Conservation (phyloP, 2,329 filamentous ascomycete genomes). For the Neofusicoccum sp. region DNA sequence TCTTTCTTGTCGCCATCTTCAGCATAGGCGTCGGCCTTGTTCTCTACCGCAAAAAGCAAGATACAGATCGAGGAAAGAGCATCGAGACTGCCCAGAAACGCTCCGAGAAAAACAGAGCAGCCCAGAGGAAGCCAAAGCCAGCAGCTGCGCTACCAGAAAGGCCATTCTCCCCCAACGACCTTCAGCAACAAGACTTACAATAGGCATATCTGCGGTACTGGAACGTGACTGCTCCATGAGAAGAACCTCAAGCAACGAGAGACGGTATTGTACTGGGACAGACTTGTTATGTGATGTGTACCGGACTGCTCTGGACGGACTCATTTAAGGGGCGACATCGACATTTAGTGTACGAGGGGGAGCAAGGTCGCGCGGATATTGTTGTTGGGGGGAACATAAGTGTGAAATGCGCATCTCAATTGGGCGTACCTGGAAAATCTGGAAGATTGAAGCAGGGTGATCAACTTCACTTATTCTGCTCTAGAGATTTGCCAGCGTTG, state of each 20-base stretch:
- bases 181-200: not conserved
- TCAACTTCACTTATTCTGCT: too few relatives aligned
- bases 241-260: not conserved
- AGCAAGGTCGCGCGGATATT: too few relatives aligned
- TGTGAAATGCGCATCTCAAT: too few relatives aligned
- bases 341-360: too few relatives aligned
- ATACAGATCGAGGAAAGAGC: not conserved
- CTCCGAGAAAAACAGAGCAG: not conserved
- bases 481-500: too few relatives aligned
- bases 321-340: not conserved
- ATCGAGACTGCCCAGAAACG: not conserved
- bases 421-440: too few relatives aligned
- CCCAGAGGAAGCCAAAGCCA: not conserved
- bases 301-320: not conserved
- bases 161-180: not conserved
- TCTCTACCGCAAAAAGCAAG: not conserved
- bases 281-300: not conserved
- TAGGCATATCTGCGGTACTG: not conserved
- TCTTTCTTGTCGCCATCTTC: not conserved
- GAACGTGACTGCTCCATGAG: not conserved
- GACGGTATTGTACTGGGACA: not conserved
- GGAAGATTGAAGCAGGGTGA: too few relatives aligned
- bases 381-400: too few relatives aligned
- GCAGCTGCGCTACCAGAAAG: not conserved
- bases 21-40: not conserved